Base-by-base conservation (phyloP, 1,139 yeast species). In the Blastobotrys indianensis region DNA sequence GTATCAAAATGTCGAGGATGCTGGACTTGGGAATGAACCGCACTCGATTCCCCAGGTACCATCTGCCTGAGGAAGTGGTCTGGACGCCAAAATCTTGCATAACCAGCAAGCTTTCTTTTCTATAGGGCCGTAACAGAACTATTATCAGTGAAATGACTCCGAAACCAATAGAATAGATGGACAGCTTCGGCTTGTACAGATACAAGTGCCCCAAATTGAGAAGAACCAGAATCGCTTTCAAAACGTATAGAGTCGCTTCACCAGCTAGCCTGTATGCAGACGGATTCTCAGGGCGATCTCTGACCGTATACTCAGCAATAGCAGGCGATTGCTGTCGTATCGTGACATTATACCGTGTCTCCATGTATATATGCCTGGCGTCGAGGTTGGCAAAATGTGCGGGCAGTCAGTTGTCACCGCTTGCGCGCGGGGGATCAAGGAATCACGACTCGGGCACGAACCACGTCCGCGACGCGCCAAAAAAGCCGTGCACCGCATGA, bases 1-100 rank as follows among this genome's bases (percentile, higher is more conserved):
- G 81, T 32, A 78, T 72, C n/a, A 78, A 75, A 36, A 79, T 63
- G 56, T 78, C 83, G 10, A 76, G 70, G 47, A 78, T 69, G 44
- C 73, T 71, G 15, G 65, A 65, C 29, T 68, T 61, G 0, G 81
- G 79, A 17, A 78, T 69, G 55, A 78, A 78, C 37, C 49, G 47
- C 11, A 53, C 54, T 2, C 43, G 46, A 12, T 50, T 51, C 8
- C 54, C 49, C 12, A 57, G 41, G 17, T 56, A 53, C 31, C 54
- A 47, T 5, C 42, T 47, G 2, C 62, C 59, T 1, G 56, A 40
- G 6, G 56, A 46, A 7, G 56, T 50, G 2, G 64, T 50, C 45
- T 65, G 67, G 3, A 65, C 41, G 1, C 68, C 68, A 30, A 64
- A 53, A 16, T 59, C 57, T 36, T 57, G 56, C 32, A 64, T 46